These are phyloP conservation scores for Aegilops bicornis DNA, from an alignment of 176 grass and related monocot species.

Conservation along the genomic window DNA sequence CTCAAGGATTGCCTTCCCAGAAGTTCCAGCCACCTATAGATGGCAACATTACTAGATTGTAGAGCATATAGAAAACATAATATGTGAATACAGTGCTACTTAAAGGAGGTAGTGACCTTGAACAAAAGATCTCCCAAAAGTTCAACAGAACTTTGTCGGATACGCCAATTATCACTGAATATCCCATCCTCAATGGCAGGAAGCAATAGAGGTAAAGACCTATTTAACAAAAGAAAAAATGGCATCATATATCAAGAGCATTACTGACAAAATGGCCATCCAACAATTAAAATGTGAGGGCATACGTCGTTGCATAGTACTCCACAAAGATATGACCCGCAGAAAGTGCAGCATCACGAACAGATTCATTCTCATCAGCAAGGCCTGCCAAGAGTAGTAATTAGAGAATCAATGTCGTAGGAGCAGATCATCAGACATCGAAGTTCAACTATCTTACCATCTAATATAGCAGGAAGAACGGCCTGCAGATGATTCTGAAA, in stretches of 20 bases:
- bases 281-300: conserved; percentile 7
- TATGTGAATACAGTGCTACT: not conserved
- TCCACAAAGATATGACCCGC: conserved; percentile 98
- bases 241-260: conserved; percentile 34
- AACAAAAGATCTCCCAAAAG: conserved; percentile 96
- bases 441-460: conserved; percentile 61
- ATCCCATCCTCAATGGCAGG: conserved; percentile 97
- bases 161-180: conserved; percentile 96
- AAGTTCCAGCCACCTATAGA: conserved; percentile 90
- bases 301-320: conserved; percentile 90
- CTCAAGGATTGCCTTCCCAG: conserved; percentile 95
- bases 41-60: conserved; percentile 24
- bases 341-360: conserved; percentile 92
- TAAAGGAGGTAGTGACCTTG: conserved; percentile 56
- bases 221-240: conserved; percentile 50
- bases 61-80: conserved; percentile 9
- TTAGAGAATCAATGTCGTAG: conserved; percentile 28
- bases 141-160: conserved; percentile 96
- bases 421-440: conserved; percentile 11
- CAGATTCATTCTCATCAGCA: conserved; percentile 99
- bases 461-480: conserved; percentile 95
- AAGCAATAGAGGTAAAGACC: conserved; percentile 88
- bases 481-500: conserved; percentile 92
- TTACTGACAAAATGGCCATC: conserved; percentile 21
- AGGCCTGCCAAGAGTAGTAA: conserved; percentile 59